phyloP scores from a whole-genome alignment of 148 eudicot species.

The Vaccinium vitisidaea region DNA sequence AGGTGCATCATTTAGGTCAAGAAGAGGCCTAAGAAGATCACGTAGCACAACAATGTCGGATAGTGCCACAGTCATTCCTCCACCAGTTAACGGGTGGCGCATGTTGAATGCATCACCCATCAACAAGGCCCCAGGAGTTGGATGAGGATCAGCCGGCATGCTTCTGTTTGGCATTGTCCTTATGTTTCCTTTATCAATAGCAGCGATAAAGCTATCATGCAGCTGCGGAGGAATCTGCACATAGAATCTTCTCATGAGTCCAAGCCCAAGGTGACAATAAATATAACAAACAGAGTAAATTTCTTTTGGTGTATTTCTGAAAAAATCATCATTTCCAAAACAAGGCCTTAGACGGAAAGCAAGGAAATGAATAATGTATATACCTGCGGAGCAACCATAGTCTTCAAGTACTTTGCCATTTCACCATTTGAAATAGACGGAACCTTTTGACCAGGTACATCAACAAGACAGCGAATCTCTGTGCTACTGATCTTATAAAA shows the following conservation, averaged over 20 bases:
- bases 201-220: slow-evolving; percentile 56
- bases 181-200: slow-evolving; percentile 65
- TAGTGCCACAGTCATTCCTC: slow-evolving; percentile 94
- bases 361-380: not conserved
- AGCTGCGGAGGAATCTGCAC: slow-evolving; percentile 68
- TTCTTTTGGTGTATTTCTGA: not conserved
- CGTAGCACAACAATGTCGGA: slow-evolving; percentile 79
- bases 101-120: slow-evolving; percentile 97
- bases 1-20: slow-evolving; percentile 61
- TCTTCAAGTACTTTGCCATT: slow-evolving; percentile 73
- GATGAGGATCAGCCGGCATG: slow-evolving; percentile 84
- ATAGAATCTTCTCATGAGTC: not conserved
- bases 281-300: not conserved
- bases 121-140: slow-evolving; percentile 77
- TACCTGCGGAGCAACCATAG: slow-evolving; percentile 74
- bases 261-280: not conserved
- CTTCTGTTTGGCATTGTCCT: slow-evolving; percentile 81
- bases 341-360: not conserved
- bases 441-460: slow-evolving; percentile 86
- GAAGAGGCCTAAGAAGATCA: slow-evolving; percentile 67
- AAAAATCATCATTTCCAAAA: not conserved
- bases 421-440: slow-evolving; percentile 80
- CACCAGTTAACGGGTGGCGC: slow-evolving; percentile 92
- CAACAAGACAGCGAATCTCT: slow-evolving; percentile 79
- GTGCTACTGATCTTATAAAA: slow-evolving; percentile 80